Evolutionary conservation across 2,329 filamentous ascomycete species (phyloP).

Genomic region (Sporothrix variecibatus): DNA sequence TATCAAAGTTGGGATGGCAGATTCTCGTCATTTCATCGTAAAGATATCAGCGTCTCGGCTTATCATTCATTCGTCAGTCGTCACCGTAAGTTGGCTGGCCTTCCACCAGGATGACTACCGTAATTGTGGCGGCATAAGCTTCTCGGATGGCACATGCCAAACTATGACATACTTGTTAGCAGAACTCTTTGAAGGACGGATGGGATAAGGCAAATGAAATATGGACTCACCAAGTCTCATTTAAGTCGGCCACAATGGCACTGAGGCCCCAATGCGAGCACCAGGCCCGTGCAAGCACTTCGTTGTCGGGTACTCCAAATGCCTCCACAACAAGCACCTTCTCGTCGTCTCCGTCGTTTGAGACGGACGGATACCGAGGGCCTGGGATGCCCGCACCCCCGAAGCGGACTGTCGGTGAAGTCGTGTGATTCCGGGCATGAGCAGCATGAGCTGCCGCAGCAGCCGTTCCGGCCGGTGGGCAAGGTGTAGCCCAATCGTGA

Average conservation of each 20-base stretch:
- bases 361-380: constrained; percentile 28
- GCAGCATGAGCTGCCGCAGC: constrained; percentile 3
- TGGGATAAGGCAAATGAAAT: constrained; percentile 7
- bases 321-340: constrained; percentile 72
- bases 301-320: constrained; percentile 72
- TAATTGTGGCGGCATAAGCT: constrained; percentile 72
- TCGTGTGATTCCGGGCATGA: constrained; percentile 31
- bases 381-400: constrained; percentile 27
- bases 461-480: constrained; percentile 33
- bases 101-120: constrained; percentile 69
- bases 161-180: constrained; percentile 41
- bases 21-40: background rate
- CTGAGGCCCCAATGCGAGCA: constrained; percentile 74
- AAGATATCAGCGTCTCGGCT: background rate
- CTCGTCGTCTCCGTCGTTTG: constrained; percentile 55
- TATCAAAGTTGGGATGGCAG: background rate
- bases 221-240: constrained; percentile 63
- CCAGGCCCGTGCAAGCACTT: constrained; percentile 75
- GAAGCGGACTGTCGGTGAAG: constrained; percentile 29
- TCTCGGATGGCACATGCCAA: constrained; percentile 74
- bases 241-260: constrained; percentile 69
- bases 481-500: constrained; percentile 62
- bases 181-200: background rate
- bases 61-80: constrained; percentile 29
- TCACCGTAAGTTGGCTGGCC: constrained; percentile 29